A percentile compares a stretch with the other conserved stretches of the same genome.
Evolutionary conservation across 1,139 yeast genomes (phyloP).

Genomic region (Lodderomyces orthopsilosis): DNA sequence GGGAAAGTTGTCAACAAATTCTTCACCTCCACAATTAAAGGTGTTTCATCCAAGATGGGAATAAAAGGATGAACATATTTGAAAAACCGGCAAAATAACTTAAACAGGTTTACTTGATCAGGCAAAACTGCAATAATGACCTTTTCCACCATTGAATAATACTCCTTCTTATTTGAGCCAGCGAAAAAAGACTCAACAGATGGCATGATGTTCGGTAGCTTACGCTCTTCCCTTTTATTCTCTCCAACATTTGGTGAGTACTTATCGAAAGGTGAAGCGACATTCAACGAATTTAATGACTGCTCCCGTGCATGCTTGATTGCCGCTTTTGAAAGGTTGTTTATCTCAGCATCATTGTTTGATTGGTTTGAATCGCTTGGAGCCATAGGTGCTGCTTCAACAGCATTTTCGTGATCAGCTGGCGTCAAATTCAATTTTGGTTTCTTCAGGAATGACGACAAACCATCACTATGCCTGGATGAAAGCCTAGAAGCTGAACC

Average conservation of each 20-base stretch:
- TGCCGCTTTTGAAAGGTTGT: not conserved
- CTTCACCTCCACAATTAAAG: constrained; percentile 26
- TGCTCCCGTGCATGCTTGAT: not conserved
- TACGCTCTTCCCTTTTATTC: constrained; percentile 7
- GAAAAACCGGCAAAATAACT: constrained; percentile 36
- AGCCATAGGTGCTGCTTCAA: constrained; percentile 4
- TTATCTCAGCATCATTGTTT: constrained; percentile 1
- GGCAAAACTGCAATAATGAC: constrained; percentile 34
- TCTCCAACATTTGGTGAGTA: constrained; percentile 8
- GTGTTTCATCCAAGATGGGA: constrained; percentile 34
- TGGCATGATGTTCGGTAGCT: constrained; percentile 19
- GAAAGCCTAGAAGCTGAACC: constrained; percentile 8
- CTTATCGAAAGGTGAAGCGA: constrained; percentile 8
- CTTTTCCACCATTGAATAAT: constrained; percentile 29
- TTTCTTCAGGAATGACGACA: constrained; percentile 6
- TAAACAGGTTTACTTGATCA: constrained; percentile 22
- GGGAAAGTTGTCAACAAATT: constrained; percentile 30
- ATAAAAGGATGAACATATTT: constrained; percentile 42
- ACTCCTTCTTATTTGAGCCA: constrained; percentile 21
- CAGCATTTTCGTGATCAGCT: not conserved
- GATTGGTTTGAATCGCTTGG: constrained; percentile 5
- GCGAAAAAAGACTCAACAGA: constrained; percentile 21
- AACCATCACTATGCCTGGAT: constrained; percentile 5
- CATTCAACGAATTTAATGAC: not conserved
- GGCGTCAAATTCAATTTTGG: not conserved